Conservation (phyloP, 2,329 filamentous ascomycete genomes). For the Geosmithia putterillii region DNA sequence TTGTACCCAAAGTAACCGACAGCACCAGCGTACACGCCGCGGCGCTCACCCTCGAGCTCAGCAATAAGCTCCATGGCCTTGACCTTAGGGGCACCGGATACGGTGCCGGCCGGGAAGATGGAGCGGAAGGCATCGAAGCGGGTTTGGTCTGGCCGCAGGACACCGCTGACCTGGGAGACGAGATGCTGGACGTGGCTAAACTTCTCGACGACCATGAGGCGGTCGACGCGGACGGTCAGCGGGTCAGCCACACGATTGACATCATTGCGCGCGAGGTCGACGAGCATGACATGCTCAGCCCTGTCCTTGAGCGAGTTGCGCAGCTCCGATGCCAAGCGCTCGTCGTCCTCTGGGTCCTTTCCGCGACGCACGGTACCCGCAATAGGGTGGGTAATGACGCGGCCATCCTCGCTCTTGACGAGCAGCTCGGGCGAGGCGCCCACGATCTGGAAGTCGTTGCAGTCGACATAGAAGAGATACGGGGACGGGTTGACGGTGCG, state of each 20-base stretch:
- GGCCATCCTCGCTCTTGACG: constrained; percentile 76
- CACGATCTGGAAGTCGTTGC: constrained; percentile 84
- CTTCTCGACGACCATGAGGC: constrained; percentile 84
- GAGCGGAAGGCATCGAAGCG: constrained; percentile 92
- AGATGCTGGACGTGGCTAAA: constrained; percentile 98
- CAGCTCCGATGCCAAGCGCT: constrained; percentile 63
- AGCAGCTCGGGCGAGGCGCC: constrained; percentile 91
- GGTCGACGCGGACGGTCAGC: constrained; percentile 76
- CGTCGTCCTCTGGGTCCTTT: constrained; percentile 69
- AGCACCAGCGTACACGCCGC: constrained; percentile 89
- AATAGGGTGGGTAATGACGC: constrained; percentile 93
- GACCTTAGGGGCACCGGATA: constrained; percentile 91
- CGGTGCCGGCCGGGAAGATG: constrained; percentile 94
- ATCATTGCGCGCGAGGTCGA: constrained; percentile 91
- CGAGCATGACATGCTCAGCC: constrained; percentile 94
- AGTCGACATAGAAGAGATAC: constrained; percentile 94
- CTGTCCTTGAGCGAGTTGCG: constrained; percentile 78
- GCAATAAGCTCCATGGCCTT: constrained; percentile 95
- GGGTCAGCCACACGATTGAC: constrained; percentile 94
- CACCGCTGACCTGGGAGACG: constrained; percentile 86
- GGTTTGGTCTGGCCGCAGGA: constrained; percentile 72
- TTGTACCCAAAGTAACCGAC: constrained; percentile 95
- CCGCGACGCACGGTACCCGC: constrained; percentile 90
- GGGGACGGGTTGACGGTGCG: constrained; percentile 96
- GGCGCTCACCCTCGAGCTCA: constrained; percentile 86